Conservation (phyloP, 768 basidiomycete genomes). For the Lactarius sanguifluus region DNA sequence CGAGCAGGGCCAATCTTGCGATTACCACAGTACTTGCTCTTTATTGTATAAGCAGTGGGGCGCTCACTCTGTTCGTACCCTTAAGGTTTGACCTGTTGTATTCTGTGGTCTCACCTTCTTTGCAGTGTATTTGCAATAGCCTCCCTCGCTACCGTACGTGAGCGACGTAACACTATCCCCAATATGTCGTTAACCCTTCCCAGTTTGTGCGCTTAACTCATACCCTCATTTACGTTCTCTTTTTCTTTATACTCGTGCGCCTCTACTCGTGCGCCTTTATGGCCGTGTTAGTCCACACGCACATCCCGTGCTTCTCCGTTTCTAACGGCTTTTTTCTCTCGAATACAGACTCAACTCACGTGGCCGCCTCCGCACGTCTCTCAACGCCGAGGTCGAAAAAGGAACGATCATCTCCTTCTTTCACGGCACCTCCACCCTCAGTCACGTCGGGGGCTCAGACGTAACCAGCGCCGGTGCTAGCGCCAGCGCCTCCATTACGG, state of each 20-base stretch:
- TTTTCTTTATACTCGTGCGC: conserved; percentile 9
- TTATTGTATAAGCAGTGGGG: conserved; percentile 13
- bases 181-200: background rate
- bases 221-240: conserved; percentile 12
- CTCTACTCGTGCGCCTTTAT: conserved; percentile 12
- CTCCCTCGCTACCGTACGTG: conserved; percentile 5
- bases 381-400: background rate
- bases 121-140: conserved; percentile 8
- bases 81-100: background rate
- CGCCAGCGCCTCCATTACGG: background rate
- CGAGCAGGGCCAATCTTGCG: background rate
- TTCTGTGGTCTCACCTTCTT: background rate
- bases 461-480: background rate
- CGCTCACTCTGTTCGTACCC: conserved; percentile 4
- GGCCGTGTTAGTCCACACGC: conserved; percentile 1
- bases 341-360: conserved; percentile 10
- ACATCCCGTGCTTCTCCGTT: background rate
- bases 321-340: background rate
- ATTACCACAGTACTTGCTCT: background rate
- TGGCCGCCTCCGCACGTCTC: conserved; percentile 8
- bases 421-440: background rate
- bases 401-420: background rate
- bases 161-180: background rate
- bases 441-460: background rate
- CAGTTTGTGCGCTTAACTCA: background rate